Conservation (phyloP, 2,329 filamentous ascomycete genomes). For the Cladophialophora bantiana region DNA sequence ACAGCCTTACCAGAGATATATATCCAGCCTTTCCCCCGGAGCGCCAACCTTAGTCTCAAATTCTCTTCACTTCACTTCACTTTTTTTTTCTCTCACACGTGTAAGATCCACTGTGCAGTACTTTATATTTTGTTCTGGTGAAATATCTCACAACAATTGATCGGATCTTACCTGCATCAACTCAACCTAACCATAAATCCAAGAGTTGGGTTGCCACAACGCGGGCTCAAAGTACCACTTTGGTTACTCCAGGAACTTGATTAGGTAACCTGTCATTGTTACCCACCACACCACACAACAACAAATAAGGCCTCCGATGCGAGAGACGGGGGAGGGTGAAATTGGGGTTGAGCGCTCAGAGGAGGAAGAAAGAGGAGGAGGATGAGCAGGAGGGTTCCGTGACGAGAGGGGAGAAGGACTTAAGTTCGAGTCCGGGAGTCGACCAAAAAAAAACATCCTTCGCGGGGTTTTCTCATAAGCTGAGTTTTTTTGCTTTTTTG, state of each 20-base stretch:
- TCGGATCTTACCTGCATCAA: too few species aligned
- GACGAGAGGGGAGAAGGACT: conserved; percentile 1
- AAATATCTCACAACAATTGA: too few species aligned
- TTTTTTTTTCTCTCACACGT: background rate
- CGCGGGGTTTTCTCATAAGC: too few species aligned
- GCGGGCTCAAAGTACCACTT: too few species aligned
- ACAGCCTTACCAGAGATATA: background rate
- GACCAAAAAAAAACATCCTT: background rate
- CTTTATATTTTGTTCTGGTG: too few species aligned
- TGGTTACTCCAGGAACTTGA: background rate
- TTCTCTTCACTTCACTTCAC: background rate
- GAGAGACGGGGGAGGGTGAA: background rate
- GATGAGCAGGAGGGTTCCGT: conserved; percentile 6
- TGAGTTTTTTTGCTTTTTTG: too few species aligned
- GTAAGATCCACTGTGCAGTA: too few species aligned
- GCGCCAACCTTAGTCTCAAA: background rate
- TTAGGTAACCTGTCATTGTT: background rate
- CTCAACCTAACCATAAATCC: too few species aligned
- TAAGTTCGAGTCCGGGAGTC: background rate
- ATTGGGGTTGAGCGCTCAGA: conserved; percentile 13
- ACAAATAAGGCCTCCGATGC: background rate
- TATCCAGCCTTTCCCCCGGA: background rate
- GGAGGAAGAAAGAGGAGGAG: conserved; percentile 12
- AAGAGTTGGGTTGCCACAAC: too few species aligned
- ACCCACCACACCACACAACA: background rate